These are phyloP conservation scores for Ballota nigra DNA, from an alignment of 257 asterid genomes.

Conservation along the genomic window DNA sequence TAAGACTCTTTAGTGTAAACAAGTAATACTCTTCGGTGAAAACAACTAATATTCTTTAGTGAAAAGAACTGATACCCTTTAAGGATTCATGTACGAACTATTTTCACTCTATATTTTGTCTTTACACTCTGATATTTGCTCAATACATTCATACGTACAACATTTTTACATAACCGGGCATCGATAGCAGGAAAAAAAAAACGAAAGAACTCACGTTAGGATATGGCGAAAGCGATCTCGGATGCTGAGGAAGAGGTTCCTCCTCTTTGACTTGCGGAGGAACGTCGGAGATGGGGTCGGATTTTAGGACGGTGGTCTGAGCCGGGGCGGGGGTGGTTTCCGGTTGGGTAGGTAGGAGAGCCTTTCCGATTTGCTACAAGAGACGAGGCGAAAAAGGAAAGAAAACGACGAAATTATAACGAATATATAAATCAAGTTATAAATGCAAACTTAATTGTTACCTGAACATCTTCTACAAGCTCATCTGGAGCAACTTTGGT, in stretches of 20 bases:
- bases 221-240: conserved; percentile 72
- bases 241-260: conserved; percentile 34
- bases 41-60: too few species aligned
- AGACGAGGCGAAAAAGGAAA: not conserved
- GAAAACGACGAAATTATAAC: not conserved
- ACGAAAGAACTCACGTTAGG: conserved; percentile 53
- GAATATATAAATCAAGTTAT: not conserved
- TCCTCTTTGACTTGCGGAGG: conserved; percentile 39
- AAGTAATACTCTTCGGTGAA: too few species aligned
- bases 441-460: conserved; percentile 9
- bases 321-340: conserved; percentile 34
- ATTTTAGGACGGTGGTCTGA: conserved; percentile 22
- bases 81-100: too few species aligned
- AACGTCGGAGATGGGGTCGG: conserved; percentile 33
- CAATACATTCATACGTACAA: too few species aligned
- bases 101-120: too few species aligned
- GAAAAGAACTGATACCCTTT: too few species aligned
- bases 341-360: conserved; percentile 53
- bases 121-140: too few species aligned
- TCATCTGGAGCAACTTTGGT: conserved; percentile 72
- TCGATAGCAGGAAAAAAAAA: not conserved
- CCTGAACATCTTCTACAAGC: conserved; percentile 75
- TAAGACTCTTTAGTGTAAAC: too few species aligned
- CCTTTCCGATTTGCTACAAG: conserved; percentile 68
- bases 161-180: too few species aligned